Conservation (phyloP, 2,329 filamentous ascomycete genomes). For the Hypoxylon sp. region DNA sequence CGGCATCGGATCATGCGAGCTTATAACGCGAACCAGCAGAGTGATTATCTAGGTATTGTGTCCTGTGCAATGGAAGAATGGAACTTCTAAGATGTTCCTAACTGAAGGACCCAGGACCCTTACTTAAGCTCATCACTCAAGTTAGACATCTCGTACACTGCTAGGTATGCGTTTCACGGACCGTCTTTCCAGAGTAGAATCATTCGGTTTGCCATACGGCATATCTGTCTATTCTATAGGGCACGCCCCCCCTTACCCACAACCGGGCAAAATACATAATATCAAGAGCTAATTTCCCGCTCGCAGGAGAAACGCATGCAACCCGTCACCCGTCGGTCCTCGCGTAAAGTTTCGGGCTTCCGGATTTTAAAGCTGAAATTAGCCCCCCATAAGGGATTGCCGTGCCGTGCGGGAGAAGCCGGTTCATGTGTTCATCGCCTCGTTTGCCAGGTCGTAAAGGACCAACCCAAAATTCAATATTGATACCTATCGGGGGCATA, state of each 20-base stretch:
- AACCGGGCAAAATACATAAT: not conserved
- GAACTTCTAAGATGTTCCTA: constrained; percentile 8
- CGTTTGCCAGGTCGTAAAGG: constrained; percentile 6
- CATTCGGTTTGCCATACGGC: constrained; percentile 1
- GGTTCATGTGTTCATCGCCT: constrained; percentile 1
- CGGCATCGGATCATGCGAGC: constrained; percentile 20
- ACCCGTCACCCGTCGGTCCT: constrained; percentile 1
- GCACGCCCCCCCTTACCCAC: not conserved
- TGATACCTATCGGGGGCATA: not conserved
- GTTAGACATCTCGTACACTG: not conserved
- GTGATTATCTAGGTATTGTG: not conserved
- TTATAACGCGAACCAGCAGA: constrained; percentile 17
- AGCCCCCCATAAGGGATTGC: not conserved
- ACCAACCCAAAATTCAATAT: not conserved
- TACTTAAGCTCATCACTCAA: constrained; percentile 4
- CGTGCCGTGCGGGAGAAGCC: not conserved
- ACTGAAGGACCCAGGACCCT: not conserved
- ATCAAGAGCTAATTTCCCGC: constrained; percentile 4
- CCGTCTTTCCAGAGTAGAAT: constrained; percentile 1
- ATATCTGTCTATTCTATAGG: not conserved
- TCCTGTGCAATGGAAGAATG: constrained; percentile 1
- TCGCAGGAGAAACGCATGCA: constrained; percentile 3
- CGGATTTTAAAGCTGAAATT: constrained; percentile 4
- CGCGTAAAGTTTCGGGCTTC: constrained; percentile 3
- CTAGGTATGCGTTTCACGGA: not conserved